Base-by-base conservation (phyloP, 192 early-diverging fungal species). In the Martensiomyces pterosporus region DNA sequence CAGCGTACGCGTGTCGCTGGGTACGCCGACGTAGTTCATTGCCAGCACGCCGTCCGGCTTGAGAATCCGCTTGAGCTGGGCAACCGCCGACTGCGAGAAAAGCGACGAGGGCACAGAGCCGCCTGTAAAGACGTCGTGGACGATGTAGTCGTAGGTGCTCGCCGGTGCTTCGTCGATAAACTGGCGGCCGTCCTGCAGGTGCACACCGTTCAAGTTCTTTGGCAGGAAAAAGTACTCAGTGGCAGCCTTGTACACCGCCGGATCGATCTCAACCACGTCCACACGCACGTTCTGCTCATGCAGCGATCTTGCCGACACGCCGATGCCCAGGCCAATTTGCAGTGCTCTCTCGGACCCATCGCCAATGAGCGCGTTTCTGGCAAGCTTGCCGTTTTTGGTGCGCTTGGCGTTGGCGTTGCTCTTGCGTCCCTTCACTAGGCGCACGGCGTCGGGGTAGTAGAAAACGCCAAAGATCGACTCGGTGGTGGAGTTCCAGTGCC, bases 41-140 rank as follows among this genome's bases (percentile, higher is more conserved):
- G 88, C 85, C 43, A 96, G 64, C 18, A 92, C 65, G 17, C 93
- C 93, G 60, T 86, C 75, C 3, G 78, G 64, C 47, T 82, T 84
- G 41, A 96, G 55, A 23, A 91, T 82, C 18, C 80, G 64, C 38
- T 74, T 69, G 57, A 87, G 65, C 8, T 82, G 75, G 42, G 62
- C 45, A 4, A 92, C 46, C 0, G 86, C 83, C 52, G 91, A 84
- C 16, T 82, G 64, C 5, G 87, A 84, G 57, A 91, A 91, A 57
- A 96, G 68, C 2, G 60, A 35, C 3, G 76, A 60, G 4, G 88
- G 84, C 3, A 93, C 85, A 3, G 80, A 78, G 0, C 93, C 93
- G 35, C 92, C 92, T 0, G 91, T 90, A 58, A 96, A 96, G n/a
- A 96, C 89, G 65, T 96, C 93, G 58, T 93, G 93, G 12, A 92